Evolutionary conservation across 2,329 filamentous ascomycete genomes (phyloP), one percentile per base, ranked within the genome.

Genomic region (Colletotrichum sidae): DNA sequence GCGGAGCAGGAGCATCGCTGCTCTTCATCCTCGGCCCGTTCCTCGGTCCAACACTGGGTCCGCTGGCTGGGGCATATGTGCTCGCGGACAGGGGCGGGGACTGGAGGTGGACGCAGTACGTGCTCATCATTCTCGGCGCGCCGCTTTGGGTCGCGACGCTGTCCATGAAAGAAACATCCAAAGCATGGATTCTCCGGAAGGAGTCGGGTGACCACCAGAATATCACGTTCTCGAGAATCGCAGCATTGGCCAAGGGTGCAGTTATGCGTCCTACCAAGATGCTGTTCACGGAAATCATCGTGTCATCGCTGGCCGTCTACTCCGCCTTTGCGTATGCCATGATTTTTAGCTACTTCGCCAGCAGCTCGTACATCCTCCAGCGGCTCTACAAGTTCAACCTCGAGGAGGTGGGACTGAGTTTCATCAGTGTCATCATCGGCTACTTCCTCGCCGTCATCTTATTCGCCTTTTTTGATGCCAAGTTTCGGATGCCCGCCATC

Each of bases 21-120:
- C 74, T 90, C 33, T 93, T 92, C 74, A 93, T 92, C 69, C 81
- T 93, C 0, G 91, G 91, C 0, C 91, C 91, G 0, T 76, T 93
- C 7, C 84, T 86, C 60, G 90, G 90, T 0, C 62, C 62, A 0
- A 61, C 62, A 3, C 33, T 65, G 9, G 62, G 57, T 1, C 62
- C 62, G 2, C 88, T 75, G 84, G 86, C 5, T 92, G 91, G 91
- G 78, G 89, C 69, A 3, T 66, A 61, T 4, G 49, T 57, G 2
- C 62, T 71, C 17, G 56, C 64, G 6, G 55, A 66, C 11, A 58
- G 47, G 33, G 49, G 45, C 2, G 41, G 50, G 8, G 62, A 68
- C 34, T 71, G 70, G 70, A 59, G 70, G 2, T 72, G 70, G 70
- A 70, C 67, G 25, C 68, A 70, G 38, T 72, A 70, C 51, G 65